Conservation (phyloP, 371 early-diverging fungal species). For the Lichtheimia ramosa region DNA sequence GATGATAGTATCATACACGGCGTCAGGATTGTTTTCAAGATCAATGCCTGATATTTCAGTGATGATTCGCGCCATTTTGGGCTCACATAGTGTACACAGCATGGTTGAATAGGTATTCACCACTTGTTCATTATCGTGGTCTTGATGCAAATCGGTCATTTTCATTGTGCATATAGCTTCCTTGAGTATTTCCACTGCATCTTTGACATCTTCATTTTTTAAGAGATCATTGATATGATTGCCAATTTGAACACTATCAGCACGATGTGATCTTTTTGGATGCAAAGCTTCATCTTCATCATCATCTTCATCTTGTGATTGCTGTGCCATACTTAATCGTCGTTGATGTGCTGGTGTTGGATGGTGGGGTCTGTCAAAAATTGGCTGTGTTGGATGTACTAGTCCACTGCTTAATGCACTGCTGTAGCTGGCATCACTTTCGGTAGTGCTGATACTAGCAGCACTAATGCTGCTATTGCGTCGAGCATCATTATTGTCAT, state of each 20-base stretch:
- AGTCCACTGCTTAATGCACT: not conserved
- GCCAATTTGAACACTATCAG: constrained; percentile 22
- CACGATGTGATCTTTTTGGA: not conserved
- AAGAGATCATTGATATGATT: constrained; percentile 24
- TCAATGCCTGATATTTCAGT: constrained; percentile 18
- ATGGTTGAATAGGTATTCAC: constrained; percentile 37
- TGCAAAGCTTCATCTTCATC: not conserved
- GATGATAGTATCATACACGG: constrained; percentile 27
- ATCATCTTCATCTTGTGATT: not conserved
- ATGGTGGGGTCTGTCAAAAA: constrained; percentile 10
- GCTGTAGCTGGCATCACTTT: not conserved
- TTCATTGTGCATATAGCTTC: constrained; percentile 24
- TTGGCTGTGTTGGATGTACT: too few relatives aligned
- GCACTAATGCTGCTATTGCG: too few relatives aligned
- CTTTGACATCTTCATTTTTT: constrained; percentile 25
- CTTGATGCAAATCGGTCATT: constrained; percentile 17
- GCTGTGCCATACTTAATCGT: not conserved
- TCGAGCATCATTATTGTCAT: not conserved
- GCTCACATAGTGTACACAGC: constrained; percentile 31
- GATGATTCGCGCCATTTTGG: constrained; percentile 19
- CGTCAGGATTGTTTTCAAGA: constrained; percentile 1
- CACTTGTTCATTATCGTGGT: constrained; percentile 14
- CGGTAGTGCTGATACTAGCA: not conserved
- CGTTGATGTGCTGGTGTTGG: constrained; percentile 7
- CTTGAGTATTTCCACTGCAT: constrained; percentile 24